Percentiles rank a stretch among this genome's conserved stretches.
Conservation (phyloP, 495 filamentous ascomycete genomes). For the Jackrogersella multiformis region DNA sequence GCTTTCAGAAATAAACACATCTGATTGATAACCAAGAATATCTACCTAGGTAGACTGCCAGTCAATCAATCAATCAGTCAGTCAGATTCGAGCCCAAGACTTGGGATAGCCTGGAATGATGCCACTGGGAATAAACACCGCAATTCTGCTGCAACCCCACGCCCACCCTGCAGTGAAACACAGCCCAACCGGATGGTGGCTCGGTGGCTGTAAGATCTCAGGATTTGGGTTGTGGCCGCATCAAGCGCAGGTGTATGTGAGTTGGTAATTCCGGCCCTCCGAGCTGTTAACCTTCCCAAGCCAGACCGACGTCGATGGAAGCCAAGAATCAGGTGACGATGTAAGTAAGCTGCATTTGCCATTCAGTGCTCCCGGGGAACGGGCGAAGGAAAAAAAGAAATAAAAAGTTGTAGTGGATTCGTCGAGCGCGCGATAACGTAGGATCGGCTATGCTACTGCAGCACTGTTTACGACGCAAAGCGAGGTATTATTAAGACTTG, state of each 20-base stretch:
- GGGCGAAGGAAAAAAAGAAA: background rate
- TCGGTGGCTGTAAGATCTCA: conserved; percentile 3
- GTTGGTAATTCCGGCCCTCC: conserved; percentile 14
- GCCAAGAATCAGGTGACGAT: conserved; percentile 30
- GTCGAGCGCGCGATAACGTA: conserved; percentile 20
- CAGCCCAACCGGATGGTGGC: conserved; percentile 7
- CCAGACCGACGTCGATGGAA: conserved; percentile 15
- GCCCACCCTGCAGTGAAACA: conserved; percentile 29
- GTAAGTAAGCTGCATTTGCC: conserved; percentile 36
- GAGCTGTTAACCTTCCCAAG: background rate
- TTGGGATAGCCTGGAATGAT: conserved; percentile 17
- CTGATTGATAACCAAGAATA: conserved; percentile 20
- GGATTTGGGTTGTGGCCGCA: conserved; percentile 17
- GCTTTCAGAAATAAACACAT: background rate
- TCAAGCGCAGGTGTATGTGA: conserved; percentile 8
- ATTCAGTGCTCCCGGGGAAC: conserved; percentile 14
- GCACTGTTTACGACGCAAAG: conserved; percentile 25
- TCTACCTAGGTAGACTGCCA: too few species aligned
- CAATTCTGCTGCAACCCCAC: conserved; percentile 25
- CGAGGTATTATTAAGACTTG: conserved; percentile 36
- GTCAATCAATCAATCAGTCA: background rate
- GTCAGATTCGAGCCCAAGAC: conserved; percentile 21
- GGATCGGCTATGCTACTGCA: conserved; percentile 12
- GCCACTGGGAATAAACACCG: conserved; percentile 31
- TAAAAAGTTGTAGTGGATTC: conserved; percentile 10